Percentiles rank a stretch among this genome's conserved stretches.
Evolutionary conservation across 2,329 filamentous ascomycete genomes (phyloP).

Genomic region (Colletotrichum sp.): DNA sequence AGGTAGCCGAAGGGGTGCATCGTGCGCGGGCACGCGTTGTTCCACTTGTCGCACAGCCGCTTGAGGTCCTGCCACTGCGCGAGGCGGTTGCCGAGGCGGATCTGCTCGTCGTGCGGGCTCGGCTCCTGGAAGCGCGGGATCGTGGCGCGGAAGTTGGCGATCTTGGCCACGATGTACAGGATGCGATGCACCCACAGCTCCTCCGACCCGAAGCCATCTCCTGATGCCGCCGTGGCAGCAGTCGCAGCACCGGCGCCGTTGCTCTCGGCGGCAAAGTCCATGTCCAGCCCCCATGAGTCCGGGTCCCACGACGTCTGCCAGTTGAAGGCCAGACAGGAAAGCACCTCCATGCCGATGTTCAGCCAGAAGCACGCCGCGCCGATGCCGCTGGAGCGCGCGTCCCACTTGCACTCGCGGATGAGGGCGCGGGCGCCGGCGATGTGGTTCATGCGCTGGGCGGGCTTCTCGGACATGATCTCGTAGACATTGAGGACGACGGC

Average conservation of each 20-base stretch:
- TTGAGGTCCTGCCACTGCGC: constrained; percentile 84
- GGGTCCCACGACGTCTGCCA: constrained; percentile 90
- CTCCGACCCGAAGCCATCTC: constrained; percentile 60
- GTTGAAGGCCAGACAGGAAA: constrained; percentile 86
- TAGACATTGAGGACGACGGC: constrained; percentile 91
- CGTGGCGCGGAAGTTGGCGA: constrained; percentile 82
- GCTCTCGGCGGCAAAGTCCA: constrained; percentile 60
- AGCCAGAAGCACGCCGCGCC: constrained; percentile 94
- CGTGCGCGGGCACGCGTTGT: constrained; percentile 75
- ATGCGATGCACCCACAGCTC: constrained; percentile 90
- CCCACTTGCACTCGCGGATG: constrained; percentile 91
- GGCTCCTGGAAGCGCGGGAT: constrained; percentile 66
- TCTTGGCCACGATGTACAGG: constrained; percentile 85
- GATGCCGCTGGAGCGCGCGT: constrained; percentile 77
- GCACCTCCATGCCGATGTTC: constrained; percentile 88
- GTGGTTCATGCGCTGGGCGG: constrained; percentile 84
- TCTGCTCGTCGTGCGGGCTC: constrained; percentile 67
- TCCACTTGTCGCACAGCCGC: constrained; percentile 84
- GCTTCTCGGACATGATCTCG: constrained; percentile 87
- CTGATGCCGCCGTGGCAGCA: constrained; percentile 17
- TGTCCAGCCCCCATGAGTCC: constrained; percentile 86
- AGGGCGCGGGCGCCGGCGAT: constrained; percentile 84
- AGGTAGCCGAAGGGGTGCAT: constrained; percentile 89
- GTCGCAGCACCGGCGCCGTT: not conserved
- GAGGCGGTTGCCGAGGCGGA: constrained; percentile 67